Conservation (phyloP, 768 basidiomycete genomes). For the Mycena floridula region DNA sequence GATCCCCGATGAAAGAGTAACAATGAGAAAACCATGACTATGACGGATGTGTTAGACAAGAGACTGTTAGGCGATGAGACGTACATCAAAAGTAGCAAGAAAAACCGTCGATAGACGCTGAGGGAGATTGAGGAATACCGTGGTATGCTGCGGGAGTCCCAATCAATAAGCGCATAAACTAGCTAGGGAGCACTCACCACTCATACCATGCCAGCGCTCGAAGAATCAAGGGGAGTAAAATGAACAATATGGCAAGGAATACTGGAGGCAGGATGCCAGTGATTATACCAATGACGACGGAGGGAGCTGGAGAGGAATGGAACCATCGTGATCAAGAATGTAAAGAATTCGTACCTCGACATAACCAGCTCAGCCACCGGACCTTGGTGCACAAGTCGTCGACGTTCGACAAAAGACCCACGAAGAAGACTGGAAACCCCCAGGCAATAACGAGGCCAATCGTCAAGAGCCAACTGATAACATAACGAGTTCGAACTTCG, state of each 20-base stretch:
- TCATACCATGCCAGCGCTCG: slow-evolving; percentile 38
- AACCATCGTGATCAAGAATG: not conserved
- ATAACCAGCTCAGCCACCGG: slow-evolving; percentile 57
- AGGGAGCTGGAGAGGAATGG: slow-evolving; percentile 20
- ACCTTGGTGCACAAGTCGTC: slow-evolving; percentile 43
- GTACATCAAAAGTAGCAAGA: slow-evolving; percentile 56
- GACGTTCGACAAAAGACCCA: slow-evolving; percentile 59
- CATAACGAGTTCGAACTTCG: slow-evolving; percentile 48
- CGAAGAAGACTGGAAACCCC: slow-evolving; percentile 61
- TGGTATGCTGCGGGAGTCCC: slow-evolving; percentile 62
- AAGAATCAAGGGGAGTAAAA: slow-evolving; percentile 52
- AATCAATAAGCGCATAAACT: slow-evolving; percentile 5
- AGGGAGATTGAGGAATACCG: slow-evolving; percentile 62
- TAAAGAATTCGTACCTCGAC: slow-evolving; percentile 20
- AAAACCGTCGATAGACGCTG: slow-evolving; percentile 68
- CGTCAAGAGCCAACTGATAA: slow-evolving; percentile 50
- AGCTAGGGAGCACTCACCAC: not conserved
- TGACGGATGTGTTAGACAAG: not conserved
- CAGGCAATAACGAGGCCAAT: slow-evolving; percentile 56
- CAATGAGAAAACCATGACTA: slow-evolving; percentile 68
- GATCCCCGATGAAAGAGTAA: slow-evolving; percentile 58
- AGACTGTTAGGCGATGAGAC: slow-evolving; percentile 7
- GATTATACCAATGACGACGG: slow-evolving; percentile 43
- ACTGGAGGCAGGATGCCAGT: slow-evolving; percentile 63
- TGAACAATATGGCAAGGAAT: slow-evolving; percentile 56